phyloP scores from a whole-genome alignment of 805 yeast genomes.

The Candida glaebosa region DNA sequence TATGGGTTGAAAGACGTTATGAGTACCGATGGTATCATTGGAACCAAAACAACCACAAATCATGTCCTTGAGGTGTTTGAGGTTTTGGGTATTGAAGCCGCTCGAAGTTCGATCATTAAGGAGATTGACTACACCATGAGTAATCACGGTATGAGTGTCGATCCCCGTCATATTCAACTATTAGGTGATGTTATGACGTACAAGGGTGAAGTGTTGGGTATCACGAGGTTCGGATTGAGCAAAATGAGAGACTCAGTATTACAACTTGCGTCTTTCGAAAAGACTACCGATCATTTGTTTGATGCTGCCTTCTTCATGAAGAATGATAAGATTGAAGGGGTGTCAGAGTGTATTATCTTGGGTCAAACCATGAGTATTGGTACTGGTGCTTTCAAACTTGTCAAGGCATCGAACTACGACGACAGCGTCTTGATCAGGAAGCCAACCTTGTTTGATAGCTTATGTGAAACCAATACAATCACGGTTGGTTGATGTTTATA shows the following conservation, averaged over 20 bases:
- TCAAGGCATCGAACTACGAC: conserved; percentile 50
- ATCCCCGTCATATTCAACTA: conserved; percentile 97
- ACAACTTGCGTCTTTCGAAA: conserved; percentile 95
- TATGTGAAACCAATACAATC: conserved; percentile 7
- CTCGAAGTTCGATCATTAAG: conserved; percentile 84
- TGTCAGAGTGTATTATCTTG: conserved; percentile 92
- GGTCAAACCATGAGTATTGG: conserved; percentile 98
- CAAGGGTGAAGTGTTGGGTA: conserved; percentile 97
- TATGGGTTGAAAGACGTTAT: conserved; percentile 94
- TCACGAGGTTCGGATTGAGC: conserved; percentile 95
- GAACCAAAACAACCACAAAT: conserved; percentile 82
- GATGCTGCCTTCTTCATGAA: conserved; percentile 99
- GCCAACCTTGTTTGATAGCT: conserved; percentile 44
- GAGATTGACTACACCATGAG: conserved; percentile 98
- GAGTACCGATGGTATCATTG: conserved; percentile 96
- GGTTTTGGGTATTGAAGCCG: conserved; percentile 97
- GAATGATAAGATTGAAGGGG: conserved; percentile 94
- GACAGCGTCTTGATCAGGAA: conserved; percentile 40
- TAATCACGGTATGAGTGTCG: conserved; percentile 99
- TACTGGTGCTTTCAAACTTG: conserved; percentile 92
- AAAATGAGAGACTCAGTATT: conserved; percentile 98
- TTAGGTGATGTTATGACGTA: conserved; percentile 98
- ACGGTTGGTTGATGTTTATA: not conserved
- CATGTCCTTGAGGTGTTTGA: conserved; percentile 86
- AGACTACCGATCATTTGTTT: conserved; percentile 96